A percentile compares a stretch with the other conserved stretches of the same genome.
Conservation (phyloP, 1,139 yeast genomes). For the Magnusiomyces magnusii region DNA sequence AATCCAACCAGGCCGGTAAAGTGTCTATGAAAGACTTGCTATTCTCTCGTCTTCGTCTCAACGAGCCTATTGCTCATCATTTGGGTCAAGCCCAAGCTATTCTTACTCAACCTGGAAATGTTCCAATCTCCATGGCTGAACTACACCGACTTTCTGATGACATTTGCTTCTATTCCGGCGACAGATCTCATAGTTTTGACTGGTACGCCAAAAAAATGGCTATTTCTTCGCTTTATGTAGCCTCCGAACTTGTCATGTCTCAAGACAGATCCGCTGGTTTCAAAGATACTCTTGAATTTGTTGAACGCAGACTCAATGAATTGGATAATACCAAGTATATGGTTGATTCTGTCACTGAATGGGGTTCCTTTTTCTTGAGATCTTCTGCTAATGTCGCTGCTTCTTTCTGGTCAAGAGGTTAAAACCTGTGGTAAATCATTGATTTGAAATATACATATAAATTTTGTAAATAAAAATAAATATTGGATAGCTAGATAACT, state of each 20-base stretch:
- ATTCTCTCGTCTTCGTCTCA: constrained; percentile 54
- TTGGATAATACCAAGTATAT: constrained; percentile 50
- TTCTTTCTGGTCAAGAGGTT: constrained; percentile 4
- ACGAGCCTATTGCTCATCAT: constrained; percentile 41
- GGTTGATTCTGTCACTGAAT: constrained; percentile 61
- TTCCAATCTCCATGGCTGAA: constrained; percentile 49
- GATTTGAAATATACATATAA: too few species aligned
- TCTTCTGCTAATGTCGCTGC: constrained; percentile 4
- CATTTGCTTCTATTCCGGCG: constrained; percentile 72
- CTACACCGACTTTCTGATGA: constrained; percentile 76
- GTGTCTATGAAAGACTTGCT: constrained; percentile 41
- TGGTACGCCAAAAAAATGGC: constrained; percentile 89
- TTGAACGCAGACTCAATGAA: constrained; percentile 50
- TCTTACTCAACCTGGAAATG: constrained; percentile 48
- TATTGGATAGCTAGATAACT: not conserved
- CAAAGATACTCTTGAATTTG: constrained; percentile 54
- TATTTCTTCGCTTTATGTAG: constrained; percentile 60
- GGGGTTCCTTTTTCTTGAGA: constrained; percentile 47
- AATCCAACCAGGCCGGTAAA: constrained; percentile 20
- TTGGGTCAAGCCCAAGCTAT: constrained; percentile 44
- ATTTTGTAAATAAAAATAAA: too few species aligned
- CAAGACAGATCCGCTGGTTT: constrained; percentile 58
- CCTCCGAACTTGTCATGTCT: constrained; percentile 69
- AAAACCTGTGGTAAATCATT: too few species aligned
- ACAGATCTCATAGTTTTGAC: constrained; percentile 71